A percentile compares a stretch with the other conserved stretches of the same genome.
These are phyloP conservation scores for Mycena belliarum DNA, from an alignment of 768 basidiomycete genomes.

Conservation along the genomic window DNA sequence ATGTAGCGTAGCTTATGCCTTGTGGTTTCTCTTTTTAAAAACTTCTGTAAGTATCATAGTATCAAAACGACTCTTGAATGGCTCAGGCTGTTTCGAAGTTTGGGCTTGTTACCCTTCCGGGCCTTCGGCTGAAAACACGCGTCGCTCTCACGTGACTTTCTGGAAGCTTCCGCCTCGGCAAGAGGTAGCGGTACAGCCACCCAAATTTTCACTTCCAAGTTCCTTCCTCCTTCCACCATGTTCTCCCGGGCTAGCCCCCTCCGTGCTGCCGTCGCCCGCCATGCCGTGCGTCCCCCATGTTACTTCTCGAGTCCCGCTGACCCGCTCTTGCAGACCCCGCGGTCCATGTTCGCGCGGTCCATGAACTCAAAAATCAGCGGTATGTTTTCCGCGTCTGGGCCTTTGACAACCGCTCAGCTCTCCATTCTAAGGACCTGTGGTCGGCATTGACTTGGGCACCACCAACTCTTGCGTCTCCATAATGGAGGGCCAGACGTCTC, in stretches of 20 bases:
- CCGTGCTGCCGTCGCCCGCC: constrained; percentile 59
- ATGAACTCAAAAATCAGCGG: constrained; percentile 96
- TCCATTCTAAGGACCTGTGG: constrained; percentile 65
- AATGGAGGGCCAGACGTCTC: constrained; percentile 94
- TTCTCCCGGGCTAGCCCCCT: constrained; percentile 64
- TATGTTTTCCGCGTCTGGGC: constrained; percentile 36
- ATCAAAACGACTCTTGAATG: no score
- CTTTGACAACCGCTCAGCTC: background rate
- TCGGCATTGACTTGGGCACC: constrained; percentile 96
- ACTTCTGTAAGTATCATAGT: no score
- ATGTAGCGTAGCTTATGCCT: constrained; percentile 15
- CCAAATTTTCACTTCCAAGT: constrained; percentile 42
- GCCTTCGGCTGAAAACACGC: no score
- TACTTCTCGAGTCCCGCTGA: background rate
- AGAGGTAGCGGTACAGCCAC: constrained; percentile 32
- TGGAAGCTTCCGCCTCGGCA: constrained; percentile 15
- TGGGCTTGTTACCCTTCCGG: no score
- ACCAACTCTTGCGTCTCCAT: constrained; percentile 91
- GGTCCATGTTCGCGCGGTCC: constrained; percentile 80
- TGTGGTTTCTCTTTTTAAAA: background rate
- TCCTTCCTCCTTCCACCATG: constrained; percentile 58
- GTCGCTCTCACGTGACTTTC: constrained; percentile 3
- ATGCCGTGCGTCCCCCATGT: constrained; percentile 49
- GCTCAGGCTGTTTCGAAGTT: no score
- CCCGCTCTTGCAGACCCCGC: constrained; percentile 54